These are phyloP conservation scores for Phymatotrichopsis omnivora DNA, from an alignment of 2,329 filamentous ascomycete species.

Conservation along the genomic window DNA sequence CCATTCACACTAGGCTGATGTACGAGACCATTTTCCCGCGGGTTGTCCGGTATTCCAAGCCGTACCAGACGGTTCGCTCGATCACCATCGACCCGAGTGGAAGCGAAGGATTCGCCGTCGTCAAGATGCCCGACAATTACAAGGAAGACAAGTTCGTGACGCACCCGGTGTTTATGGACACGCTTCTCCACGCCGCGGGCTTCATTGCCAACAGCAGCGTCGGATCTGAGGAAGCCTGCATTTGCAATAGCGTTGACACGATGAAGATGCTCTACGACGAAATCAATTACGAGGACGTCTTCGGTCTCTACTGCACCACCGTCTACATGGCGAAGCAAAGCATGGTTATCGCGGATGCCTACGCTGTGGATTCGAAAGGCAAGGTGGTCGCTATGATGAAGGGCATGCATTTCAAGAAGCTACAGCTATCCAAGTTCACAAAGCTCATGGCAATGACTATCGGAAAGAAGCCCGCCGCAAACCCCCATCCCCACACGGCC, in stretches of 20 bases:
- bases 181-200: conserved; percentile 33
- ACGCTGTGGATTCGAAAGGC: conserved; percentile 27
- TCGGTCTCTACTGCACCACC: conserved; percentile 32
- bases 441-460: conserved; percentile 12
- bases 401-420: conserved; percentile 33
- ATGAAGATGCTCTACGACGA: conserved; percentile 27
- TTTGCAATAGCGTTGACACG: conserved; percentile 31
- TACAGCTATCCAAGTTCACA: conserved; percentile 27
- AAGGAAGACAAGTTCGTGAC: conserved; percentile 25
- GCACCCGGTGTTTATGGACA: conserved; percentile 32
- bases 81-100: conserved; percentile 30
- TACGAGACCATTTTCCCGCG: conserved; percentile 34
- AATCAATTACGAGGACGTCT: conserved; percentile 20
- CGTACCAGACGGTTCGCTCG: conserved; percentile 30
- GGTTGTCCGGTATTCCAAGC: conserved; percentile 31
- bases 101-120: conserved; percentile 20
- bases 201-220: conserved; percentile 33
- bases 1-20: conserved; percentile 27
- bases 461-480: conserved; percentile 6
- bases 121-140: conserved; percentile 15
- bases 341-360: conserved; percentile 31
- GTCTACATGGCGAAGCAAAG: conserved; percentile 28
- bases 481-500: no score
- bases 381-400: conserved; percentile 29
- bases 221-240: conserved; percentile 30